Evolutionary conservation across 2,329 filamentous ascomycete species (phyloP).

Genomic region (Fusarium sp.): DNA sequence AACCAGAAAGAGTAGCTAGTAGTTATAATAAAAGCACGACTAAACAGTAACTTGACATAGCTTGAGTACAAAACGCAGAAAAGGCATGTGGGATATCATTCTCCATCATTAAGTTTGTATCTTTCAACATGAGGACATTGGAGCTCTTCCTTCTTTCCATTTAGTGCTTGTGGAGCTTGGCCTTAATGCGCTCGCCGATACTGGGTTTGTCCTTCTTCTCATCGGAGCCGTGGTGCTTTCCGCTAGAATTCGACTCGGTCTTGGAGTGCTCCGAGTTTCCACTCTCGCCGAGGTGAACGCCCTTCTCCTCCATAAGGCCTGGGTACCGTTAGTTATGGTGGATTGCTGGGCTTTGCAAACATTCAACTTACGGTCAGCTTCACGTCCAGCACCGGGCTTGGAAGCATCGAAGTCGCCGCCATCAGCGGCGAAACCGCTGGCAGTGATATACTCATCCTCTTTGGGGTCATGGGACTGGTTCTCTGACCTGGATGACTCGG

Average conservation of each 20-base stretch:
- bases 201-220: slow-evolving; percentile 61
- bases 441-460: slow-evolving; percentile 69
- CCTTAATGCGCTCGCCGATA: slow-evolving; percentile 75
- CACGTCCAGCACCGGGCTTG: slow-evolving; percentile 72
- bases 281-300: slow-evolving; percentile 40
- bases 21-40: slow-evolving; percentile 3
- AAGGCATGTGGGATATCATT: slow-evolving; percentile 35
- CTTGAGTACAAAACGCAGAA: slow-evolving; percentile 9
- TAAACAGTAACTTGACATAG: neutral
- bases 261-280: slow-evolving; percentile 11
- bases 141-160: neutral
- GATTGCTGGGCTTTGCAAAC: no score
- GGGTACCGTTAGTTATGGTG: slow-evolving; percentile 13
- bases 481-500: slow-evolving; percentile 19
- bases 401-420: slow-evolving; percentile 76
- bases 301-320: slow-evolving; percentile 56
- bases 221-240: slow-evolving; percentile 35
- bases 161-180: slow-evolving; percentile 71
- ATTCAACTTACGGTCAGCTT: slow-evolving; percentile 72
- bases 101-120: slow-evolving; percentile 27
- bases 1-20: neutral
- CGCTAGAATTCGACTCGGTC: slow-evolving; percentile 19
- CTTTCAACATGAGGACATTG: neutral
- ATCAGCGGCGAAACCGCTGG: slow-evolving; percentile 71
- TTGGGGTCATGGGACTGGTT: slow-evolving; percentile 61